Evolutionary conservation across 257 asterid species (phyloP), one percentile per base, ranked within the genome.

Genomic region (Vinca minor): DNA sequence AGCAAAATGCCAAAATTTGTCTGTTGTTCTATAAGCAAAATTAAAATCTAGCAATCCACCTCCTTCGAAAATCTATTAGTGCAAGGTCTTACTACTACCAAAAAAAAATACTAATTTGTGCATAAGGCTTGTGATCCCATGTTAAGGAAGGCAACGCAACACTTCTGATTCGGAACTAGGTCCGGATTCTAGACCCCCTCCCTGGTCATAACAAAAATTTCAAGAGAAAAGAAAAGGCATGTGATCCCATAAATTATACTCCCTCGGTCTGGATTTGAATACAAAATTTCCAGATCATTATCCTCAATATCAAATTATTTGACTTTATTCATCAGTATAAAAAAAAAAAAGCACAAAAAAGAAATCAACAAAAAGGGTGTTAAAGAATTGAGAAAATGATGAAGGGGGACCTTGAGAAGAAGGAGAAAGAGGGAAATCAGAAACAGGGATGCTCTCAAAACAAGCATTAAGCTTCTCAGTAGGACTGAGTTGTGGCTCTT

Each of bases 381-480:
- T n/a, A n/a, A n/a, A n/a, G n/a, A n/a, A n/a, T n/a, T n/a, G n/a
- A n/a, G n/a, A n/a, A n/a, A n/a, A n/a, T n/a, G n/a, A n/a, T n/a
- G n/a, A n/a, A n/a, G n/a, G n/a, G 18, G 20, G 23, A 84, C 98
- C 95, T 76, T 89, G 87, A 49, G 86, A 72, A 8, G 91, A 69
- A 62, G 96, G 91, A 72, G 97, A 87, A 72, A 73, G 83, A 28
- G 99, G 99, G 11, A 93, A 93, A 69, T 87, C 84, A 72, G 99
- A 93, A 18, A 93, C 99, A 26, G 97, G 97, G 73, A 93, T 85
- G 66, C 88, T 87, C 76, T 93, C 99, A 65, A 93, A 93, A 61
- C 99, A 93, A 49, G 96, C 97, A 74, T 93, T 89, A 34, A 93
- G 94, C 80, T 93, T 93, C 79, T 93, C 99, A 54, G 95, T 93